Evolutionary conservation across 2,329 filamentous ascomycete species (phyloP).

Genomic region (Pezicula rhizophila): DNA sequence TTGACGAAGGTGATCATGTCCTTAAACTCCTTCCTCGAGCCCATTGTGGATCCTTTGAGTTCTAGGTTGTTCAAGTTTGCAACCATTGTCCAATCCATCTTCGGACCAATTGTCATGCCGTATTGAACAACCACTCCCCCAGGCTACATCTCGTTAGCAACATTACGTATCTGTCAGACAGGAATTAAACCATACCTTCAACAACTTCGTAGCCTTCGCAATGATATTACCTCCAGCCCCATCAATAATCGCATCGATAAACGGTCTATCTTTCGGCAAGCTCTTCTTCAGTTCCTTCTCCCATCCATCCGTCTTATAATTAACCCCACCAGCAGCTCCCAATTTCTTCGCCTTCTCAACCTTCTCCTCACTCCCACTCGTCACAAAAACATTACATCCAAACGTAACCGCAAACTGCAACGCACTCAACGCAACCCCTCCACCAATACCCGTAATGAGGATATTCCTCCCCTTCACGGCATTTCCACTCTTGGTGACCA

Average conservation of each 20-base stretch:
- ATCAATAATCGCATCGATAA: slow-evolving; percentile 79
- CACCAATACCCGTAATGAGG: slow-evolving; percentile 85
- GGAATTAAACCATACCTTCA: slow-evolving; percentile 50
- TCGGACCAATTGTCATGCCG: slow-evolving; percentile 83
- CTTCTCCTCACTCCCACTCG: slow-evolving; percentile 58
- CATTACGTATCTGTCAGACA: neutral
- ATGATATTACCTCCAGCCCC: slow-evolving; percentile 85
- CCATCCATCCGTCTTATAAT: slow-evolving; percentile 74
- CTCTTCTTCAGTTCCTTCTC: slow-evolving; percentile 64
- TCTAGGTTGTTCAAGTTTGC: slow-evolving; percentile 86
- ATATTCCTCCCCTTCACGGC: slow-evolving; percentile 64
- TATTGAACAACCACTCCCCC: slow-evolving; percentile 84
- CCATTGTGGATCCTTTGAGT: slow-evolving; percentile 83
- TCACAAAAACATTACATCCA: slow-evolving; percentile 38
- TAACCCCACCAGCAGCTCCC: slow-evolving; percentile 77
- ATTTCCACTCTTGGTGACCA: slow-evolving; percentile 70
- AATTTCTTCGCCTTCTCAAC: slow-evolving; percentile 64
- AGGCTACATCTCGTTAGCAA: slow-evolving; percentile 32
- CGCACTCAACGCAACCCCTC: slow-evolving; percentile 79
- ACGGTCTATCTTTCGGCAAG: slow-evolving; percentile 60
- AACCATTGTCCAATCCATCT: slow-evolving; percentile 80
- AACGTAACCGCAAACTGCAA: slow-evolving; percentile 72
- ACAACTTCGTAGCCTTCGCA: slow-evolving; percentile 56
- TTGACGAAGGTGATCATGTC: slow-evolving; percentile 84
- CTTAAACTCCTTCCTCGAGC: slow-evolving; percentile 79